phyloP scores from a whole-genome alignment of 495 filamentous ascomycete species.

The Penicillium cinerascens region DNA sequence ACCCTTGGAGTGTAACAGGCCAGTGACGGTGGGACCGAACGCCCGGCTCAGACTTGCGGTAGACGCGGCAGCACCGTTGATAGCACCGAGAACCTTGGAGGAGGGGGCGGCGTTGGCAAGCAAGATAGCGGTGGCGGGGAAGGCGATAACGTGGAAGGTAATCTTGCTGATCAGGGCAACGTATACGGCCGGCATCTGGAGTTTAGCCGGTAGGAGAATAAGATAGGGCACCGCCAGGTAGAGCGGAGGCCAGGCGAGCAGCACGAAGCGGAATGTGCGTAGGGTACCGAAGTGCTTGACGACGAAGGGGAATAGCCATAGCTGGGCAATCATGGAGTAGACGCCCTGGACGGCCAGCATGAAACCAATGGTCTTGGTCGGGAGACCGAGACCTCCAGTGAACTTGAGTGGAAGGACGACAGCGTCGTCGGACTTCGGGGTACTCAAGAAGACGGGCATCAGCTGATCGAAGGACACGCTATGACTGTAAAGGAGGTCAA shows the following conservation, averaged over 20 bases:
- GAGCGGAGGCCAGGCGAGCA: slow-evolving; percentile 79
- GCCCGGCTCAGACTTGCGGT: slow-evolving; percentile 83
- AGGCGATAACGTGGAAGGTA: slow-evolving; percentile 78
- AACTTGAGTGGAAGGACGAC: slow-evolving; percentile 80
- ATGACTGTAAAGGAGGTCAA: slow-evolving; percentile 57
- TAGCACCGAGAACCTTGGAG: slow-evolving; percentile 73
- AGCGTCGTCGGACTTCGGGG: slow-evolving; percentile 51
- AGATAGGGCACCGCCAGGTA: slow-evolving; percentile 89
- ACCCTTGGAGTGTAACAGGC: slow-evolving; percentile 77
- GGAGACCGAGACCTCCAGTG: slow-evolving; percentile 76
- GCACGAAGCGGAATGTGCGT: slow-evolving; percentile 73
- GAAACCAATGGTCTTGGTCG: slow-evolving; percentile 77
- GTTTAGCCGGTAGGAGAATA: slow-evolving; percentile 67
- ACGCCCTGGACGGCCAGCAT: slow-evolving; percentile 87
- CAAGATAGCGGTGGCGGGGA: slow-evolving; percentile 81
- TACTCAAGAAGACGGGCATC: slow-evolving; percentile 88
- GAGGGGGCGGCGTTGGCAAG: slow-evolving; percentile 80
- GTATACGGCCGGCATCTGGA: slow-evolving; percentile 72
- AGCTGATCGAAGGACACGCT: slow-evolving; percentile 93
- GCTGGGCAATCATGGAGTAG: slow-evolving; percentile 79
- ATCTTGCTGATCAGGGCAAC: slow-evolving; percentile 80
- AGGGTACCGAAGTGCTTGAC: slow-evolving; percentile 69
- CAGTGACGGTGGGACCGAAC: slow-evolving; percentile 84
- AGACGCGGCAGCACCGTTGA: slow-evolving; percentile 91
- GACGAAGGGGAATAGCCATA: slow-evolving; percentile 76